Evolutionary conservation across 805 yeast species (phyloP).

Genomic region (Pichia thaimueangensis): DNA sequence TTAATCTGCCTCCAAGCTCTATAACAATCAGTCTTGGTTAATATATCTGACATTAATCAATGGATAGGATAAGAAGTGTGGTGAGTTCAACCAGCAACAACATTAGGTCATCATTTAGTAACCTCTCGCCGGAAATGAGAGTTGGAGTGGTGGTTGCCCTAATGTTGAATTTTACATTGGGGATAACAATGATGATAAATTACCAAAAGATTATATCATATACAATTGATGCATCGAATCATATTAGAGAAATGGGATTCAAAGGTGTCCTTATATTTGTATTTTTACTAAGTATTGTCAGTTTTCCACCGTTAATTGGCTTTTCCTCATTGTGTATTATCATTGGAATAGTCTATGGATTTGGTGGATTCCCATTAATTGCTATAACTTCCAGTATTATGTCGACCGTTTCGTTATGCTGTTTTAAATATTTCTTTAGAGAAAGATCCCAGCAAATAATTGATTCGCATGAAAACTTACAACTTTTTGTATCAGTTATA

Average conservation of each 20-base stretch:
- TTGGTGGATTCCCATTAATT: constrained; percentile 76
- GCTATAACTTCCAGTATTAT: constrained; percentile 67
- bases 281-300: constrained; percentile 50
- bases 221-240: constrained; percentile 39
- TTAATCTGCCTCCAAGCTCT: too few relatives aligned
- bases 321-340: constrained; percentile 61
- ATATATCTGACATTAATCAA: not conserved
- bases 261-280: constrained; percentile 38
- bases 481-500: constrained; percentile 68
- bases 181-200: constrained; percentile 21
- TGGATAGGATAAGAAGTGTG: not conserved
- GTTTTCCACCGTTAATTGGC: constrained; percentile 90
- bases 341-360: constrained; percentile 80
- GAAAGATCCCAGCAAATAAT: constrained; percentile 57
- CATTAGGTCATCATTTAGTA: constrained; percentile 1
- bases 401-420: constrained; percentile 64
- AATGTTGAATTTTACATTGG: not conserved
- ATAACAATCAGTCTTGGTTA: too few relatives aligned
- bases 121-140: not conserved
- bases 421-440: constrained; percentile 54
- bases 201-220: constrained; percentile 32
- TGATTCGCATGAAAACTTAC: constrained; percentile 53
- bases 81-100: not conserved
- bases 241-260: constrained; percentile 29
- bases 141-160: constrained; percentile 1